Evolutionary conservation across 1,139 yeast genomes (phyloP).

Genomic region (Geotrichum australiense): DNA sequence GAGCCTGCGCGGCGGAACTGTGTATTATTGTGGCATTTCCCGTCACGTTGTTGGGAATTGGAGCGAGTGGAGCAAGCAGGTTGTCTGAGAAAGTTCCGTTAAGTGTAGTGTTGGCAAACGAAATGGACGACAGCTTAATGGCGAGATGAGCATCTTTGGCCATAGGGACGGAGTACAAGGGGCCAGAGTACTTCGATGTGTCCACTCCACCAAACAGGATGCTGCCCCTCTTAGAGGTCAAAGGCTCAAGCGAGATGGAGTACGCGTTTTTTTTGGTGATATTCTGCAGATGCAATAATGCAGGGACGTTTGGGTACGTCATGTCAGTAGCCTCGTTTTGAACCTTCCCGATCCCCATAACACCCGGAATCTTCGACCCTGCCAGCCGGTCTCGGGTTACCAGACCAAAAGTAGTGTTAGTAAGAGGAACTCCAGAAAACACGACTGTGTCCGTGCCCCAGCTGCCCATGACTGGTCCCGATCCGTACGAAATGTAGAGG

Average conservation of each 20-base stretch:
- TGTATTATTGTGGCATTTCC: background rate
- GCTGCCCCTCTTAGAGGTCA: conserved; percentile 33
- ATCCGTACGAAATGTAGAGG: conserved; percentile 26
- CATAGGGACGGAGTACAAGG: conserved; percentile 28
- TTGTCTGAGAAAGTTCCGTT: background rate
- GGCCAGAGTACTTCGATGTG: conserved; percentile 41
- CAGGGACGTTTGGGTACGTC: conserved; percentile 37
- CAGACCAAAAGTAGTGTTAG: conserved; percentile 40
- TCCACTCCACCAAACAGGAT: conserved; percentile 48
- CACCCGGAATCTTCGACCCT: conserved; percentile 15
- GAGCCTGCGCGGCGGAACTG: conserved; percentile 21
- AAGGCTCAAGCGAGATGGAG: conserved; percentile 32
- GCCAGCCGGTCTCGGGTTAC: conserved; percentile 13
- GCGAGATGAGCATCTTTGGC: conserved; percentile 12
- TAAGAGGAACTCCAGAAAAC: conserved; percentile 41
- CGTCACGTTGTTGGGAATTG: background rate
- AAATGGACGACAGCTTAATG: conserved; percentile 11
- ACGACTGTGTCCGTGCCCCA: conserved; percentile 52
- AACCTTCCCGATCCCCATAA: conserved; percentile 16
- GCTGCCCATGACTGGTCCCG: conserved; percentile 45
- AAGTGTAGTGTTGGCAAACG: conserved; percentile 4
- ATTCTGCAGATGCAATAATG: conserved; percentile 40
- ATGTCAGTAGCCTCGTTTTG: conserved; percentile 11
- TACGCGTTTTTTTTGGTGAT: conserved; percentile 39
- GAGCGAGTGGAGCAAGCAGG: background rate